These are phyloP conservation scores for Anacardium occidentale DNA, from an alignment of 345 rosid genomes.

Conservation along the genomic window DNA sequence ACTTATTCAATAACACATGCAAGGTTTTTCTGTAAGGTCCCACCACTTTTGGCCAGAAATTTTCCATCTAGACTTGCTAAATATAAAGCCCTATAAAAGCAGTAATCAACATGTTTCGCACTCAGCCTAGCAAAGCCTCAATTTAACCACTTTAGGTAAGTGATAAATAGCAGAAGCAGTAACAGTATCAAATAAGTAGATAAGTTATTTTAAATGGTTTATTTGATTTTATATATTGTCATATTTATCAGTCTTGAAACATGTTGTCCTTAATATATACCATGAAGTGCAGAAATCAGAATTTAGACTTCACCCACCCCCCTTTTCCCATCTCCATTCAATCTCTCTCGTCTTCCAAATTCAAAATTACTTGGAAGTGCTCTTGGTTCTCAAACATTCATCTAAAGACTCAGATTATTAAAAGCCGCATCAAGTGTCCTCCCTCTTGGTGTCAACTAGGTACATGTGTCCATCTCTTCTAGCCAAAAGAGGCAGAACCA, in stretches of 20 bases:
- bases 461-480: background rate
- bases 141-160: background rate
- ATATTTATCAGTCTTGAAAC: too few species aligned
- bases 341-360: background rate
- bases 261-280: background rate
- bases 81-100: background rate
- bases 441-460: background rate
- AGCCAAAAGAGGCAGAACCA: background rate
- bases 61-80: constrained; percentile 3
- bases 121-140: background rate
- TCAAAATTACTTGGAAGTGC: background rate
- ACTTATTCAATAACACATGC: background rate
- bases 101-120: background rate
- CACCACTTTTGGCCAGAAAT: constrained; percentile 1
- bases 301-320: background rate
- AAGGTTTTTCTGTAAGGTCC: background rate
- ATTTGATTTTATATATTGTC: background rate
- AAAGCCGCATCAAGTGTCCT: constrained; percentile 1
- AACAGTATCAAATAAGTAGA: background rate
- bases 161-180: background rate
- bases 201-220: background rate
- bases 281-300: background rate
- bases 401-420: background rate
- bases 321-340: background rate
- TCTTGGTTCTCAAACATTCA: background rate